Conservation (phyloP, 1,284 basidiomycete species). For the Ustilago loliicola region DNA sequence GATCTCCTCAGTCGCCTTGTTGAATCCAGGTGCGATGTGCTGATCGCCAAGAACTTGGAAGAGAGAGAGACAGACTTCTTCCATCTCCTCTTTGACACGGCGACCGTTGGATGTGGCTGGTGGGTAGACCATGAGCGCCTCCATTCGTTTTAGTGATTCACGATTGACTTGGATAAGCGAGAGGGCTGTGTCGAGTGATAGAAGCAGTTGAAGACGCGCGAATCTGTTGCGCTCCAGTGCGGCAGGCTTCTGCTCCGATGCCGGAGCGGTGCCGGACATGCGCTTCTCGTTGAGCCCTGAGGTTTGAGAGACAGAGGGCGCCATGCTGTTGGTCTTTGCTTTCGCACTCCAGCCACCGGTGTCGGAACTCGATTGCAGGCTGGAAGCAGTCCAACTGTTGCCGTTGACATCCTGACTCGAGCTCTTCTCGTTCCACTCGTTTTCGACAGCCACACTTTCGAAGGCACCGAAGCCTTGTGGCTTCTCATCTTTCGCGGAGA, state of each 20-base stretch:
- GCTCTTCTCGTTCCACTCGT: constrained; percentile 52
- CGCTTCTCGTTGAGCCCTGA: constrained; percentile 3
- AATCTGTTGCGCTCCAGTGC: constrained; percentile 18
- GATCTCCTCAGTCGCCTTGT: constrained; percentile 75
- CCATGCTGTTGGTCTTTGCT: not conserved
- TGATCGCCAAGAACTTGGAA: constrained; percentile 82
- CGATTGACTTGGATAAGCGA: constrained; percentile 92
- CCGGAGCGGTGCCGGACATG: not conserved
- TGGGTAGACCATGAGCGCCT: constrained; percentile 88
- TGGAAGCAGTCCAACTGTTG: constrained; percentile 14
- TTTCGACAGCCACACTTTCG: constrained; percentile 3
- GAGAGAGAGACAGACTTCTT: constrained; percentile 89
- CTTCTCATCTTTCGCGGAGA: constrained; percentile 12
- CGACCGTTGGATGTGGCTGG: constrained; percentile 63
- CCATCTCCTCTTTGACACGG: constrained; percentile 79
- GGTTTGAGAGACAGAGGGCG: not conserved
- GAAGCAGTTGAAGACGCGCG: constrained; percentile 74
- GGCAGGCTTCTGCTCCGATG: not conserved
- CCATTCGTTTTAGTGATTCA: constrained; percentile 89
- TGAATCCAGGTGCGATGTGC: constrained; percentile 88
- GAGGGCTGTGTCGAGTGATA: constrained; percentile 90
- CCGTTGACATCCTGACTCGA: constrained; percentile 16
- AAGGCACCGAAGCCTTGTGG: constrained; percentile 8
- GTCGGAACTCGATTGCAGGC: constrained; percentile 9
- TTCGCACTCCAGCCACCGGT: constrained; percentile 8